phyloP scores from a whole-genome alignment of 2,329 filamentous ascomycete genomes.

The Mycocentrospora acerina region DNA sequence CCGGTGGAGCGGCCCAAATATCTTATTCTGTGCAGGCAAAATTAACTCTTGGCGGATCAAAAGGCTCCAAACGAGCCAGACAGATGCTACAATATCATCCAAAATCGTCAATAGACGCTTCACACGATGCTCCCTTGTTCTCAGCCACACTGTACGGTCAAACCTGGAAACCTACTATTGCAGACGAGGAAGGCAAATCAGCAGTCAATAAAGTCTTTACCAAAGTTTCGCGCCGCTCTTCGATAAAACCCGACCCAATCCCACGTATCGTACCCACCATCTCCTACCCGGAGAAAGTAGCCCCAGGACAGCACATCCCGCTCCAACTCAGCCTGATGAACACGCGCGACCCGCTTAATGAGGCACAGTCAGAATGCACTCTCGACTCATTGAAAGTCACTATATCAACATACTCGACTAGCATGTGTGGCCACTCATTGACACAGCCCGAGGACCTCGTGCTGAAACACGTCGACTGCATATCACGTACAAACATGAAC shows the following conservation, averaged over 20 bases:
- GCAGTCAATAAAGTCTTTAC: constrained; percentile 24
- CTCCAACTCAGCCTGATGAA: constrained; percentile 28
- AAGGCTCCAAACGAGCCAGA: constrained; percentile 18
- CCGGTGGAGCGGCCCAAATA: constrained; percentile 31
- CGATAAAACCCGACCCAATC: constrained; percentile 8
- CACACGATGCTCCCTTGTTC: constrained; percentile 18
- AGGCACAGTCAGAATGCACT: constrained; percentile 20
- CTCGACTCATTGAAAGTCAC: constrained; percentile 31
- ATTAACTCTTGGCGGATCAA: constrained; percentile 16
- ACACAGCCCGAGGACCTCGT: constrained; percentile 32
- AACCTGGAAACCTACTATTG: constrained; percentile 24
- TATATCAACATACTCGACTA: constrained; percentile 36
- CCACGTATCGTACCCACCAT: constrained; percentile 36
- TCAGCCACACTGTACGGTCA: constrained; percentile 32
- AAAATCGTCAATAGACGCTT: constrained; percentile 10
- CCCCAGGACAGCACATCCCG: constrained; percentile 37
- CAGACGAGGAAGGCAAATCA: constrained; percentile 11
- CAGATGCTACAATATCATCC: constrained; percentile 31
- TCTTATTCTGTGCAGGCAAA: constrained; percentile 34
- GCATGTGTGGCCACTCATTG: constrained; percentile 28
- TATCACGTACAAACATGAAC: constrained; percentile 28
- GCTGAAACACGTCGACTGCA: constrained; percentile 34
- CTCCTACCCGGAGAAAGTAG: constrained; percentile 27
- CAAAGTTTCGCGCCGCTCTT: constrained; percentile 18
- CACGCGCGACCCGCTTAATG: constrained; percentile 18